These are phyloP conservation scores for Anthracocystis setariae DNA, from an alignment of 1,284 basidiomycete genomes.

Conservation along the genomic window DNA sequence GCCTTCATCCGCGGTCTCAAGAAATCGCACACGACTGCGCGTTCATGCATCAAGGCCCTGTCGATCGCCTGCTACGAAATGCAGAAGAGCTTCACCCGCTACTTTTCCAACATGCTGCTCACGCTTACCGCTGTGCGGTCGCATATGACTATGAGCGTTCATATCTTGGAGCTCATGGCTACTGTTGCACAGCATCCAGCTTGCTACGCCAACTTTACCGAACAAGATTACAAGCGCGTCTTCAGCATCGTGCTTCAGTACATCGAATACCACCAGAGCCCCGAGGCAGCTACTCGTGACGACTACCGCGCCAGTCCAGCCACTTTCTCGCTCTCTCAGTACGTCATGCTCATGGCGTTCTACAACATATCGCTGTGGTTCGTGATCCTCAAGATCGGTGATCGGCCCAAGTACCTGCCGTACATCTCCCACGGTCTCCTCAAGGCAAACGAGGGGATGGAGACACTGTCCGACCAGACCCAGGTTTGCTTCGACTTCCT, in stretches of 20 bases:
- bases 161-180: constrained; percentile 91
- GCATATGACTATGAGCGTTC: constrained; percentile 89
- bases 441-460: constrained; percentile 83
- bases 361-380: constrained; percentile 96
- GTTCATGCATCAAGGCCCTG: constrained; percentile 90
- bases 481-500: constrained; percentile 99
- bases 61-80: constrained; percentile 90
- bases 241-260: constrained; percentile 96
- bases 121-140: constrained; percentile 95
- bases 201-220: constrained; percentile 91
- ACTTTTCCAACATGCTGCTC: constrained; percentile 80
- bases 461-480: constrained; percentile 84
- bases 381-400: constrained; percentile 84
- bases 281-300: constrained; percentile 56
- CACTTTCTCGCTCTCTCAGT: constrained; percentile 89
- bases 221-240: constrained; percentile 89
- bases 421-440: constrained; percentile 89
- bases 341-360: constrained; percentile 92
- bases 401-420: constrained; percentile 82
- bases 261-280: constrained; percentile 76
- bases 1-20: constrained; percentile 82
- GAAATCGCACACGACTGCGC: constrained; percentile 81
- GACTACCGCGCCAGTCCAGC: constrained; percentile 61
- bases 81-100: constrained; percentile 82
- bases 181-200: constrained; percentile 83